A percentile compares a stretch with the other conserved stretches of the same genome.
Conservation (phyloP, 768 basidiomycete species). For the Naganishia kalamii region DNA sequence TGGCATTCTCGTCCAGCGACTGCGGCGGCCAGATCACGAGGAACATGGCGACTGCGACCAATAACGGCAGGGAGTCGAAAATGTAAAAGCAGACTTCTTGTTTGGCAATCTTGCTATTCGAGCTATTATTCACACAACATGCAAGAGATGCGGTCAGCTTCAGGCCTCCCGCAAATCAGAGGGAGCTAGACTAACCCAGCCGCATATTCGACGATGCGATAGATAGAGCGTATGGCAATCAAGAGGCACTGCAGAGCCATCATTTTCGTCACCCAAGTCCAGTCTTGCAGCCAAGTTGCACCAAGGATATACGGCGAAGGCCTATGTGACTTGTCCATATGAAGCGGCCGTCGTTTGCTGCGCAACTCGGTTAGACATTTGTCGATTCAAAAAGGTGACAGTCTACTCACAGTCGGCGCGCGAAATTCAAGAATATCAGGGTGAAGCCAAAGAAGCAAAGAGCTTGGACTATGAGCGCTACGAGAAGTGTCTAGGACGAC, state of each 20-base stretch:
- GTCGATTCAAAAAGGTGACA: background rate
- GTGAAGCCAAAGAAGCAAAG: background rate
- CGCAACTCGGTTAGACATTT: background rate
- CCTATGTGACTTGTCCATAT: background rate
- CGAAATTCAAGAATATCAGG: background rate
- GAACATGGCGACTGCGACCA: constrained; percentile 58
- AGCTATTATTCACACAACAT: no score
- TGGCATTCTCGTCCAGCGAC: constrained; percentile 21
- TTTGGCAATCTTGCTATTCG: constrained; percentile 54
- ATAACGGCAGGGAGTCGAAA: constrained; percentile 62
- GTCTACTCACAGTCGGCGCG: background rate
- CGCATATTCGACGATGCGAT: constrained; percentile 57
- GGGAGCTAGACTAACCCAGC: constrained; percentile 59
- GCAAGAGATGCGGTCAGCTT: no score
- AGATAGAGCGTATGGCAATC: constrained; percentile 56
- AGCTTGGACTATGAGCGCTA: constrained; percentile 6
- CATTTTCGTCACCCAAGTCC: background rate
- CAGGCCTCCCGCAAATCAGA: no score
- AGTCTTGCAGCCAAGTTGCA: constrained; percentile 7
- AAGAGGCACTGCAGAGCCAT: background rate
- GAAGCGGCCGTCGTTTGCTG: background rate
- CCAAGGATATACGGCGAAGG: background rate
- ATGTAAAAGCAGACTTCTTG: constrained; percentile 62
- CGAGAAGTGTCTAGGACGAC: background rate
- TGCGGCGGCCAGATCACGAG: constrained; percentile 61